Evolutionary conservation across 129 eudicot genomes (phyloP), one percentile per base, ranked within the genome.

Genomic region (Chrysanthemum seticuspe): DNA sequence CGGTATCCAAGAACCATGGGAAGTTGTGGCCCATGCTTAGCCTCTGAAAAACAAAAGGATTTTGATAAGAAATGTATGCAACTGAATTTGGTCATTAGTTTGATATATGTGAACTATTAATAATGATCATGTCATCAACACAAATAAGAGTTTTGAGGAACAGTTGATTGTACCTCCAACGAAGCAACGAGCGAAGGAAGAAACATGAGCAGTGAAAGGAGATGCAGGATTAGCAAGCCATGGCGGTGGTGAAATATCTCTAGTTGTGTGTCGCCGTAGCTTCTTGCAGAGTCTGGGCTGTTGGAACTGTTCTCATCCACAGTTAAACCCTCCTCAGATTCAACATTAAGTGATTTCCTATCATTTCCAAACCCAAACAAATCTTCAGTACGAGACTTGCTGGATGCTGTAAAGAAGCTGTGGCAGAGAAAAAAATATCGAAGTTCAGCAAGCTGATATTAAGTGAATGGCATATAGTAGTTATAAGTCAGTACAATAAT

Each of bases 191-290:
- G 82, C 61, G 99, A 95, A 14, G 99, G 99, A 36, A 76, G 88
- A 76, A 91, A 95, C 91, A 88, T 88, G 19, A 88, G 80, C 21
- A 81, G 80, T 40, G 88, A 89, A 64, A 88, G 86, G 65, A 95
- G 76, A 80, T 95, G 96, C 75, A 95, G 82, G 27, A 85, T 78
- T 62, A 91, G 82, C 86, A 95, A 74, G 67, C 99, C 96, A 70
- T 88, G 99, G 58, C 93, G 95, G 78, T 88, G 96, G 70, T 91
- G 91, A 81, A 85, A 95, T 79, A 88, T 82, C 83, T 90, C 97
- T 71, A 88, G 68, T 59, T 95, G 99, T 18, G 95, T 82, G 27
- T 95, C 99, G 16, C 87, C 78, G 27, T 80, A 91, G 82, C 95
- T 95, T 82, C 83, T 80, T 56, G 86, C 73, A 64, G 91, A 91